Percentiles rank a stretch among this genome's conserved stretches.
phyloP scores from a whole-genome alignment of 495 filamentous ascomycete genomes.

The Annulohypoxylon stygium region DNA sequence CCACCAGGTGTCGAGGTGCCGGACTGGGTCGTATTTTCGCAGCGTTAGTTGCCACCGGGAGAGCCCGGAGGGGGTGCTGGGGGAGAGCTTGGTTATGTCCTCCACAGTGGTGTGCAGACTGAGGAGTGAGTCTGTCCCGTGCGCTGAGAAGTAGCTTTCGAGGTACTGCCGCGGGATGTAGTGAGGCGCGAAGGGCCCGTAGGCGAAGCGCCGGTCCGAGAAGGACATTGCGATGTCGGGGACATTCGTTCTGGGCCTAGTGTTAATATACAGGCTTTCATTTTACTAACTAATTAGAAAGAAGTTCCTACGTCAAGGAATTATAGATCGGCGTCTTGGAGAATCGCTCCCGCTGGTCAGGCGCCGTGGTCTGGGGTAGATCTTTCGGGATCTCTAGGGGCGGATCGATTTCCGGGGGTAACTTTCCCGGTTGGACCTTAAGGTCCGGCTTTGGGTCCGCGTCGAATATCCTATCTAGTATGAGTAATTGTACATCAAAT shows the following conservation, averaged over 20 bases:
- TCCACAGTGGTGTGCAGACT: slow-evolving; percentile 64
- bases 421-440: slow-evolving; percentile 53
- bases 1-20: slow-evolving; percentile 63
- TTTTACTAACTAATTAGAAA: too few species aligned
- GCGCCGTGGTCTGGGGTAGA: slow-evolving; percentile 55
- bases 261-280: too few species aligned
- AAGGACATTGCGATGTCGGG: slow-evolving; percentile 66
- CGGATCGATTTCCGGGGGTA: slow-evolving; percentile 59
- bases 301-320: slow-evolving; percentile 62
- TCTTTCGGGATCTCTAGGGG: slow-evolving; percentile 56
- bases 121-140: slow-evolving; percentile 55
- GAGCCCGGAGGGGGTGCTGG: slow-evolving; percentile 6
- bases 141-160: slow-evolving; percentile 61
- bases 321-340: slow-evolving; percentile 61
- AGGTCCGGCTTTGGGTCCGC: slow-evolving; percentile 49
- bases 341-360: slow-evolving; percentile 58
- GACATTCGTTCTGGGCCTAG: slow-evolving; percentile 60
- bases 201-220: slow-evolving; percentile 62
- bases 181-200: slow-evolving; percentile 65
- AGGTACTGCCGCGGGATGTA: slow-evolving; percentile 63
- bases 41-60: slow-evolving; percentile 62
- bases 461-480: slow-evolving; percentile 60
- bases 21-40: slow-evolving; percentile 55
- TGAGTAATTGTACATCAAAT: slow-evolving; percentile 1
- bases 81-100: slow-evolving; percentile 54